Conservation (phyloP, 2,329 filamentous ascomycete species). For the Rutstroemia sp. region DNA sequence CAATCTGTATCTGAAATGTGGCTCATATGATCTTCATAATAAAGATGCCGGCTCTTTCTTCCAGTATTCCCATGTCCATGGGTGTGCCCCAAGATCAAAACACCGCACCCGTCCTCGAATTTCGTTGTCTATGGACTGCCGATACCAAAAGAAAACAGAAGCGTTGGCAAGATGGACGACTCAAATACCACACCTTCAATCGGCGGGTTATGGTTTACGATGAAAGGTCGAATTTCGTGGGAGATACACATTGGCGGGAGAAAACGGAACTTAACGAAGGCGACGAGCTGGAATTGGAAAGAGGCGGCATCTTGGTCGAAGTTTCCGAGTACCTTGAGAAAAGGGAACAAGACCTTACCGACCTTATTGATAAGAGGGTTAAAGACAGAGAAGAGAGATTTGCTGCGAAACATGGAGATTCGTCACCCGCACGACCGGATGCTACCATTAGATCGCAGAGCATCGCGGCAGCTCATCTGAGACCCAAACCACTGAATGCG, state of each 20-base stretch:
- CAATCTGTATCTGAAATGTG: too few species aligned
- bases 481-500: slow-evolving; percentile 52
- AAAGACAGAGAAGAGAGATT: slow-evolving; percentile 47
- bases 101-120: slow-evolving; percentile 73
- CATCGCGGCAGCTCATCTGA: slow-evolving; percentile 37
- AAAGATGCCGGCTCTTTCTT: slow-evolving; percentile 11
- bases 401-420: slow-evolving; percentile 28
- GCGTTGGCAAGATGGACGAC: slow-evolving; percentile 84
- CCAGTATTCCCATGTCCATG: slow-evolving; percentile 14
- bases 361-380: slow-evolving; percentile 62
- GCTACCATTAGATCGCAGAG: slow-evolving; percentile 14
- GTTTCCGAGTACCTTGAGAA: slow-evolving; percentile 68
- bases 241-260: slow-evolving; percentile 75
- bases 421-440: slow-evolving; percentile 25
- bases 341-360: slow-evolving; percentile 70
- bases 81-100: slow-evolving; percentile 30
- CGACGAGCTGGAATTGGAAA: slow-evolving; percentile 73
- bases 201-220: slow-evolving; percentile 87
- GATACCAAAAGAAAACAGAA: slow-evolving; percentile 84
- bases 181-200: slow-evolving; percentile 88
- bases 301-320: slow-evolving; percentile 68
- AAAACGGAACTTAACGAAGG: slow-evolving; percentile 66
- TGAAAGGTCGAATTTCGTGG: slow-evolving; percentile 69
- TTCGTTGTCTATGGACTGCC: slow-evolving; percentile 78
- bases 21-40: neutral